These are phyloP conservation scores for Dendryphion nanum DNA, from an alignment of 2,329 filamentous ascomycete species.

Conservation along the genomic window DNA sequence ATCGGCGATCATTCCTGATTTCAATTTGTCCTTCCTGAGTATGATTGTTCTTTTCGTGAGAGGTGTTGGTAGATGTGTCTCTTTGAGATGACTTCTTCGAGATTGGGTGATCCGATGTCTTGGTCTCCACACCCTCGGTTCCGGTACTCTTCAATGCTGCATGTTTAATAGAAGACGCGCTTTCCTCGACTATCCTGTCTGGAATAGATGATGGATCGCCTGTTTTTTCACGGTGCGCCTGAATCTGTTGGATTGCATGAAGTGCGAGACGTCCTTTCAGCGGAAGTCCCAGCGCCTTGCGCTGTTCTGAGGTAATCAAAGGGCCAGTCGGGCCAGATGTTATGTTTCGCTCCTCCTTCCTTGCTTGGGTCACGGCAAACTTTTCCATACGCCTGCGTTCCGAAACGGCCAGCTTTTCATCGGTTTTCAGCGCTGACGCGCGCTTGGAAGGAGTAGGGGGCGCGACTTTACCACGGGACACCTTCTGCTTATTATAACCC, in stretches of 20 bases:
- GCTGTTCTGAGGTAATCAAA: conserved; percentile 24
- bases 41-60: conserved; percentile 2
- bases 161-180: too few species aligned
- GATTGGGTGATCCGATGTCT: too few species aligned
- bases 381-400: conserved; percentile 3
- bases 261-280: conserved; percentile 23
- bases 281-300: conserved; percentile 21
- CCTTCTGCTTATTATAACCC: conserved; percentile 19
- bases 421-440: not conserved
- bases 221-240: conserved; percentile 21
- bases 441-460: not conserved
- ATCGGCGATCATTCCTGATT: too few species aligned
- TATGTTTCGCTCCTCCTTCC: not conserved
- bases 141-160: too few species aligned
- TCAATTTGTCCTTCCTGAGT: too few species aligned
- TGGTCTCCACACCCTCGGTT: too few species aligned
- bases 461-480: too few species aligned
- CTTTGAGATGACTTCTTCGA: too few species aligned
- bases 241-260: conserved; percentile 23
- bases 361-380: conserved; percentile 1
- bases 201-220: conserved; percentile 19
- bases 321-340: conserved; percentile 5
- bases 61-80: not conserved
- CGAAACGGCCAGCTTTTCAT: not conserved
- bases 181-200: conserved; percentile 13